Evolutionary conservation across 176 grass and related monocot species (phyloP), one percentile per base, ranked within the genome.

Genomic region (Juncus inflexus): DNA sequence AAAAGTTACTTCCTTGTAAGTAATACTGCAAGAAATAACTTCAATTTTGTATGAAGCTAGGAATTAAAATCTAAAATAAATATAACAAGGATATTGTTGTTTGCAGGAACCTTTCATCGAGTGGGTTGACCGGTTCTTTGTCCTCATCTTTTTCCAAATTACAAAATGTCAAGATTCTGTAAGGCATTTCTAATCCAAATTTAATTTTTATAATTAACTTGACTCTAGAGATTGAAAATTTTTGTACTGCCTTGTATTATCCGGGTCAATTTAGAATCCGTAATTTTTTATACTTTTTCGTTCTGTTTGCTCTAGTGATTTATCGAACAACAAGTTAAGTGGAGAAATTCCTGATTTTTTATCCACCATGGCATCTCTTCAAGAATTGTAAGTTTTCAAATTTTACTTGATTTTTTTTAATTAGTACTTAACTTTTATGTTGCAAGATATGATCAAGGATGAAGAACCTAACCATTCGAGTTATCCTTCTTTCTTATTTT

Each of bases 281-380:
- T 9, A 42, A 12, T 9, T 47, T 65, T 4, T 49, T 65, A 65
- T 67, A 52, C 3, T 52, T 9, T 51, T 66, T 8, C 7, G 42
- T 15, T 53, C 47, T 38, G 7, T 12, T 67, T 4, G 37, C 15
- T 53, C 4, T 8, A 67, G 64, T 43, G 64, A 67, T 36, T 43
- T 67, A 7, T 67, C 64, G 10, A 51, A 67, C 64, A 67, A 67
- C 64, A 67, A 67, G 12, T 52, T 67, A 36, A 67, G 37, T 14
- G 64, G 43, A 67, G 36, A 40, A 52, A 67, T 67, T 67, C 64
- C 64, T 38, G 16, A 67, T 67, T 67, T 67, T 36, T 9, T 67
- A n/a, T 43, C 45, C 35, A 67, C 28, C 3, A 67, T 67, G 64
- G 4, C 64, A 51, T 67, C 64, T 6, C 64, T 67, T 11, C 43